These are phyloP conservation scores for Aphanomyces euteiches DNA, from an alignment of 352 stramenopile genomes.

Conservation along the genomic window DNA sequence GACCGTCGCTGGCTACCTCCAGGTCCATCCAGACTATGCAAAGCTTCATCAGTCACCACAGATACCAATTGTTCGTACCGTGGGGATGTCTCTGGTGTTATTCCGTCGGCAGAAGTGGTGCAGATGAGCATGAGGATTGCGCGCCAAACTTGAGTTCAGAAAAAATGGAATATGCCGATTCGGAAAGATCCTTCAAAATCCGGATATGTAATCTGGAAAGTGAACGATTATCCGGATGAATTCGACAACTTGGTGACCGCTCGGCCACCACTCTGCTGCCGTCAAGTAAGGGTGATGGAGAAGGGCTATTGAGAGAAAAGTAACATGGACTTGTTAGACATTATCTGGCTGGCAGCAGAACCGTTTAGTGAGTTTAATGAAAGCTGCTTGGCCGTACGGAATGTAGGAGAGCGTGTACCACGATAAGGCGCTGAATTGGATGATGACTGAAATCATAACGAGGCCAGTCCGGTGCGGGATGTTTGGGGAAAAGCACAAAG, in stretches of 20 bases:
- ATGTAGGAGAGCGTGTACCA: slow-evolving; percentile 89
- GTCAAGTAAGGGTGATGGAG: too few relatives aligned
- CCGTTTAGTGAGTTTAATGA: not conserved
- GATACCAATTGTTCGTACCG: not conserved
- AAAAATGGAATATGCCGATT: not conserved
- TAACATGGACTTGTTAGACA: slow-evolving; percentile 14
- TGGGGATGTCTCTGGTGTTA: not conserved
- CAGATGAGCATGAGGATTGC: slow-evolving; percentile 7
- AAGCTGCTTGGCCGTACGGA: slow-evolving; percentile 58
- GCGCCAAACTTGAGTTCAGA: not conserved
- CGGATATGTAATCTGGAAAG: not conserved
- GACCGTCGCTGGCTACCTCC: not conserved
- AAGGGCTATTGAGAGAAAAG: too few relatives aligned
- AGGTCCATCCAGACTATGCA: too few relatives aligned
- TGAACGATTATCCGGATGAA: not conserved
- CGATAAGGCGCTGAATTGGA: slow-evolving; percentile 72
- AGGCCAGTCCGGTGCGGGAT: slow-evolving; percentile 66
- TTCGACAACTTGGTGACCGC: not conserved
- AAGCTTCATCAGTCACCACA: too few relatives aligned
- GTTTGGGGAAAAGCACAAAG: slow-evolving; percentile 64
- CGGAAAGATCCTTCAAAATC: slow-evolving; percentile 8
- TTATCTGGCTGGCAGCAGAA: slow-evolving; percentile 25
- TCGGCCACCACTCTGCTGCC: too few relatives aligned
- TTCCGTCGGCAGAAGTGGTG: slow-evolving; percentile 1
- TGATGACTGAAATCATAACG: slow-evolving; percentile 66